These are phyloP conservation scores for Austroboletus rostrupii DNA, from an alignment of 1,284 basidiomycete species.

Conservation along the genomic window DNA sequence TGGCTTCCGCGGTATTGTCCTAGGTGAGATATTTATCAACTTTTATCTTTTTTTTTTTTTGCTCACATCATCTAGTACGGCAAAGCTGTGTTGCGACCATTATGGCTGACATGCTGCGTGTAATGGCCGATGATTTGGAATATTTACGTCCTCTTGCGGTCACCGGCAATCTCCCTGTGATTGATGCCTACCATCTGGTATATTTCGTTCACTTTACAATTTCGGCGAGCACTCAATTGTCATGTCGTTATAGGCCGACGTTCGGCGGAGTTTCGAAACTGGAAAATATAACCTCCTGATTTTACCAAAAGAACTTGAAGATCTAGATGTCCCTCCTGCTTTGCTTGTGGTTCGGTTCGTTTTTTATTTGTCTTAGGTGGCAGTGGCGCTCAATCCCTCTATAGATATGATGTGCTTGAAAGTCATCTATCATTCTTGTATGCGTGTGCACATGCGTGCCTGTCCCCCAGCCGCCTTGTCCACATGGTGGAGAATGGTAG, in stretches of 20 bases:
- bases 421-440: conserved; percentile 58
- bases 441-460: conserved; percentile 43
- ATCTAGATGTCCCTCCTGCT: conserved; percentile 52
- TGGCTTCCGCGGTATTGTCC: conserved; percentile 58
- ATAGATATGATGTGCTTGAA: conserved; percentile 59
- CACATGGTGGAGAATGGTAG: conserved; percentile 61
- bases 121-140: conserved; percentile 38
- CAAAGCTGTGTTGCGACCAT: conserved; percentile 41
- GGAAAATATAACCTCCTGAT: conserved; percentile 63
- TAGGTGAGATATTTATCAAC: no score
- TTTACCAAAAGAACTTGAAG: conserved; percentile 52
- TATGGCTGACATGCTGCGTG: conserved; percentile 45
- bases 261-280: conserved; percentile 44
- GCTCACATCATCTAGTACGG: conserved; percentile 36
- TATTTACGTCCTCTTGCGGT: conserved; percentile 40
- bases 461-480: conserved; percentile 49
- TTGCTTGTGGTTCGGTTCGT: conserved; percentile 58
- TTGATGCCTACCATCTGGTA: conserved; percentile 30
- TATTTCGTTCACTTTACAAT: conserved; percentile 7
- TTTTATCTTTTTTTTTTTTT: not conserved
- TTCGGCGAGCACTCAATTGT: conserved; percentile 7
- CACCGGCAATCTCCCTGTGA: conserved; percentile 21
- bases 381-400: conserved; percentile 8
- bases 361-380: conserved; percentile 1
- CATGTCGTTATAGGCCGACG: conserved; percentile 14